Conservation (phyloP, 768 basidiomycete genomes). For the Xerocomus brunneocitrinus region DNA sequence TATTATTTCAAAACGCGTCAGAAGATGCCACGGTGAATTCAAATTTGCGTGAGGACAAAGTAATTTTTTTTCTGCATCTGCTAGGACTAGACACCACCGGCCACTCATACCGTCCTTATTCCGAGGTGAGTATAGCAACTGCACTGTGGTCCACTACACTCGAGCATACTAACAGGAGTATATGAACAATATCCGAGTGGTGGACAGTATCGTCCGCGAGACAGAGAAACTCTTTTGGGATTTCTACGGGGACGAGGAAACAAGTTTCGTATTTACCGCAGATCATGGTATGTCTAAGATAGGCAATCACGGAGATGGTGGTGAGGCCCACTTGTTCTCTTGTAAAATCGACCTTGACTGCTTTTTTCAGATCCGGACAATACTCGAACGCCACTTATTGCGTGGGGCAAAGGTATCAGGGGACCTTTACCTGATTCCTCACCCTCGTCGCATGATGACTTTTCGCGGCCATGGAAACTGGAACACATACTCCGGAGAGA, state of each 20-base stretch:
- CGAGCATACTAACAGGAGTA: constrained; percentile 56
- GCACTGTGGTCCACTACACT: background rate
- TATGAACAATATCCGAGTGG: constrained; percentile 77
- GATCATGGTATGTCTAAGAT: constrained; percentile 90
- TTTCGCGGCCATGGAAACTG: constrained; percentile 62
- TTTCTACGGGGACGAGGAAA: constrained; percentile 67
- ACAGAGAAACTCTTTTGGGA: constrained; percentile 57
- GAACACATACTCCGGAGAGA: constrained; percentile 60
- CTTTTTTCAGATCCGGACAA: constrained; percentile 70
- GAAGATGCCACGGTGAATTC: constrained; percentile 43
- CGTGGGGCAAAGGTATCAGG: constrained; percentile 78
- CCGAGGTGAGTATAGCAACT: constrained; percentile 45
- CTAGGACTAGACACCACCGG: constrained; percentile 85
- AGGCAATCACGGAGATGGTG: constrained; percentile 87
- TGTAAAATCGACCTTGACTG: constrained; percentile 4
- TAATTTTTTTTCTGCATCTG: constrained; percentile 80
- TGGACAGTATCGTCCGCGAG: constrained; percentile 67
- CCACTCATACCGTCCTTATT: constrained; percentile 81
- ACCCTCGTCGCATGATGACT: constrained; percentile 64
- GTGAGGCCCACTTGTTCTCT: constrained; percentile 35
- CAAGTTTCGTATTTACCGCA: constrained; percentile 76
- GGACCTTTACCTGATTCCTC: constrained; percentile 55
- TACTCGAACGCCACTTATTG: constrained; percentile 78
- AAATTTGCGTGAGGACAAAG: constrained; percentile 52
- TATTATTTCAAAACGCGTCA: constrained; percentile 61